Conservation (phyloP, 2,329 filamentous ascomycete species). For the Trichoderma sp. region DNA sequence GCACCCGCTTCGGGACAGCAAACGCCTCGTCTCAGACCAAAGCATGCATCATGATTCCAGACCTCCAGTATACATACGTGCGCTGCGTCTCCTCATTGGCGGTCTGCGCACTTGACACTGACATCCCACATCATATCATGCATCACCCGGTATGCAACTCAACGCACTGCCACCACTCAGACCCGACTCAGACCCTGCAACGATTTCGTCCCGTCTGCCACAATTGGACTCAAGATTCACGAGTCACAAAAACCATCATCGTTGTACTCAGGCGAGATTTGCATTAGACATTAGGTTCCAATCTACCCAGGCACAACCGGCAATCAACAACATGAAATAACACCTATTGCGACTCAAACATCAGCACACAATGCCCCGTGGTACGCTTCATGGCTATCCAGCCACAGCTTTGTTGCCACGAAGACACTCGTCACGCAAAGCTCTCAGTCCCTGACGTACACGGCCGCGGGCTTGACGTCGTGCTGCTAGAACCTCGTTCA, state of each 20-base stretch:
- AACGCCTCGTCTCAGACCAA: neutral
- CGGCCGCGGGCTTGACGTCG: constrained; percentile 31
- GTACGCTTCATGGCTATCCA: no score
- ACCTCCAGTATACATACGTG: neutral
- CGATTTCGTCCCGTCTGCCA: neutral
- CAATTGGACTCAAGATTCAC: neutral
- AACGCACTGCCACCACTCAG: neutral
- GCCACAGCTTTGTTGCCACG: neutral
- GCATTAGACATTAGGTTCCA: neutral
- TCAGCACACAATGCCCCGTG: no score
- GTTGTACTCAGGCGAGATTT: neutral
- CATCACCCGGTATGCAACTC: constrained; percentile 6
- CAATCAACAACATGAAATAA: neutral
- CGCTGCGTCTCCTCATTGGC: constrained; percentile 1
- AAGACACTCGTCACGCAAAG: constrained; percentile 29
- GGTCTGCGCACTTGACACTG: neutral
- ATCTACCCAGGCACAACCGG: neutral
- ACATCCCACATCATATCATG: constrained; percentile 11
- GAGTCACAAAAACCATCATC: neutral
- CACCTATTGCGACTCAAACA: neutral
- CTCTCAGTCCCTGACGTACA: constrained; percentile 33
- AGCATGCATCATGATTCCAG: constrained; percentile 10
- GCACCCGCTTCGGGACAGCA: neutral
- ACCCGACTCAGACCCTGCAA: neutral
- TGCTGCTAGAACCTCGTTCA: constrained; percentile 28